A percentile compares a stretch with the other conserved stretches of the same genome.
These are phyloP conservation scores for Medicago truncatula DNA, from an alignment of 306 rosid genomes.

Conservation along the genomic window MtrunA17r5.0-ANR NC_053044.1:57164001-57164500, in stretches of 20 bases:
- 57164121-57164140: constrained; percentile 7
- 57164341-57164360: constrained; percentile 62
- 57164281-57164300: constrained; percentile 84
- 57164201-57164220: constrained; percentile 91
- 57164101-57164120: not conserved
- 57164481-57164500: constrained; percentile 29
- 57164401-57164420: constrained; percentile 19
- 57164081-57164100: not conserved
- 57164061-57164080: not conserved
- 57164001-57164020: constrained; percentile 21
- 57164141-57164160: constrained; percentile 12
- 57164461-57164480: not conserved
- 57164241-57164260: constrained; percentile 66
- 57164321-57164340: constrained; percentile 91
- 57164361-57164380: constrained; percentile 33
- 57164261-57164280: constrained; percentile 78
- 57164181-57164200: constrained; percentile 95
- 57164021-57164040: constrained; percentile 21
- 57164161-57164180: constrained; percentile 63
- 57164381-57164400: constrained; percentile 16
- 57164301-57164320: constrained; percentile 92
- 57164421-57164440: constrained; percentile 13
- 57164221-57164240: constrained; percentile 85
- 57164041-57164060: constrained; percentile 1
- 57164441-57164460: constrained; percentile 1